Conservation (phyloP, 805 yeast genomes). For the Metschnikowia reukaufii region DNA sequence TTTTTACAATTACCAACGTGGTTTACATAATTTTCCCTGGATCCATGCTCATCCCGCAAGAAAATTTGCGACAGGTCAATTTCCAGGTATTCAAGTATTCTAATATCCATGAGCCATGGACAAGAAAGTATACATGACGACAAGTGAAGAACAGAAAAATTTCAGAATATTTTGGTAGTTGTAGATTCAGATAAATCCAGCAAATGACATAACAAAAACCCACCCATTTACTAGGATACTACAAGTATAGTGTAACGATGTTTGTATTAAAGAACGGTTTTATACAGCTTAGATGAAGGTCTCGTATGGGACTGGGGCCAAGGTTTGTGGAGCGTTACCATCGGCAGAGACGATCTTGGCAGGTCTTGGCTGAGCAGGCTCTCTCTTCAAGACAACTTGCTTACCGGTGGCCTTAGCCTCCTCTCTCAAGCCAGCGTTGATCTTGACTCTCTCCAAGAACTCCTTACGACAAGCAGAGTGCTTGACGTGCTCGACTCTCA, state of each 20-base stretch:
- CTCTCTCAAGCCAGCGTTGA: conserved; percentile 87
- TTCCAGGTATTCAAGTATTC: no score
- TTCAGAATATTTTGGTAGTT: no score
- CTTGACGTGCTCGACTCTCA: conserved; percentile 98
- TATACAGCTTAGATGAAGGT: conserved; percentile 80
- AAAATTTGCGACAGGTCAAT: no score
- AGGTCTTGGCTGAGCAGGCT: conserved; percentile 97
- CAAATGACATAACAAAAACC: not conserved
- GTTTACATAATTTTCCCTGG: no score
- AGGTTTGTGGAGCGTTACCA: conserved; percentile 88
- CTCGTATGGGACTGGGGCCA: conserved; percentile 99
- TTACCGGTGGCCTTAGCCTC: conserved; percentile 96
- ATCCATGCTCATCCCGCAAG: no score
- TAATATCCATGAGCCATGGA: no score
- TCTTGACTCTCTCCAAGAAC: conserved; percentile 97
- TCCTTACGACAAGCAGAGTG: conserved; percentile 99
- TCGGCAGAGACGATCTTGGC: conserved; percentile 80
- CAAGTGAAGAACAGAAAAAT: no score
- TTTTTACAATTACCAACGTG: no score
- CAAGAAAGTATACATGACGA: no score
- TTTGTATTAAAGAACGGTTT: conserved; percentile 13
- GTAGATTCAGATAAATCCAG: no score
- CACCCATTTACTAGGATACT: not conserved
- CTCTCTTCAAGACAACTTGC: conserved; percentile 92
- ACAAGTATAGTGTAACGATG: conserved; percentile 1